Evolutionary conservation across 495 filamentous ascomycete species (phyloP).

Genomic region (Collariella sp.): DNA sequence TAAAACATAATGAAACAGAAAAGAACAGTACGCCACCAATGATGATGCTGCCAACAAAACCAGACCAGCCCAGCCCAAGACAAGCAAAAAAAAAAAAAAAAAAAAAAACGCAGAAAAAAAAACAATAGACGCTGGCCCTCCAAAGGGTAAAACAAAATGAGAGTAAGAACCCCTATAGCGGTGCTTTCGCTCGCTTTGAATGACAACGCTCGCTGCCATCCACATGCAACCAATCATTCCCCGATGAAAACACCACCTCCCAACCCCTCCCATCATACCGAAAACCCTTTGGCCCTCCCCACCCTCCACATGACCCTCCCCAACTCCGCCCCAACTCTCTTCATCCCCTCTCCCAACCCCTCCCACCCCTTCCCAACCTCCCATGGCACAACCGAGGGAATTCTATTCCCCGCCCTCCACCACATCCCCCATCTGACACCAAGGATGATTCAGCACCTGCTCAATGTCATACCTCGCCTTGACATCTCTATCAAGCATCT

Average conservation of each 20-base stretch:
- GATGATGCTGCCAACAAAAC: conserved; percentile 2
- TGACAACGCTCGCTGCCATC: too few species aligned
- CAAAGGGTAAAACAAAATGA: neutral
- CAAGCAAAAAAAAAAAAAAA: neutral
- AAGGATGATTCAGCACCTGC: conserved; percentile 76
- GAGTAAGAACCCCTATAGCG: neutral
- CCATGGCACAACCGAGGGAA: neutral
- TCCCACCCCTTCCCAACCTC: neutral
- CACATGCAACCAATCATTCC: too few species aligned
- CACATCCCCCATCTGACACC: conserved; percentile 44
- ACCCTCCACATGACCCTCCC: neutral
- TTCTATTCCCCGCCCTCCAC: neutral
- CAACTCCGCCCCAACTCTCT: neutral
- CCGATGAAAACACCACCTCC: neutral
- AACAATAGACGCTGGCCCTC: neutral
- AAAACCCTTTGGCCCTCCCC: neutral
- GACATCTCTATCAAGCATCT: conserved; percentile 88
- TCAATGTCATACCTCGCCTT: conserved; percentile 71
- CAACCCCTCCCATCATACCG: neutral
- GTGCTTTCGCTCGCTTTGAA: neutral
- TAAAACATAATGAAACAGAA: neutral
- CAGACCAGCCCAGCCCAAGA: neutral
- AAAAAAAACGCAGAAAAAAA: neutral
- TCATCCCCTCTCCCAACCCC: neutral
- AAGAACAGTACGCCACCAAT: conserved; percentile 3